Conservation (phyloP, 2,329 filamentous ascomycete species). For the Penicillium concentricum region DNA sequence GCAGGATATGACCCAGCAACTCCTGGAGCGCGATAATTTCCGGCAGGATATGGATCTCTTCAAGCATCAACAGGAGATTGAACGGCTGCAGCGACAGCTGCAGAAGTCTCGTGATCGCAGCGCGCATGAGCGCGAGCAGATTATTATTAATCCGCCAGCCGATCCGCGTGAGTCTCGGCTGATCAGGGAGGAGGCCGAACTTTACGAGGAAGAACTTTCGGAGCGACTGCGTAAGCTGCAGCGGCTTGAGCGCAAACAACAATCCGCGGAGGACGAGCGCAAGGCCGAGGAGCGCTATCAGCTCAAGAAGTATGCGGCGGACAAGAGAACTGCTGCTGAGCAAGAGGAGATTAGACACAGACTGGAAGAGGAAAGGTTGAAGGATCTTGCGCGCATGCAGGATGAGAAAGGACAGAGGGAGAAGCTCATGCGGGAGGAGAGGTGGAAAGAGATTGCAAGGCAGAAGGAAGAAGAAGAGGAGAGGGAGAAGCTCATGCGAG, state of each 20-base stretch:
- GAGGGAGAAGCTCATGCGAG: conserved; percentile 23
- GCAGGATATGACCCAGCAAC: conserved; percentile 33
- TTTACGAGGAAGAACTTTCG: conserved; percentile 42
- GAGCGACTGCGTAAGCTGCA: conserved; percentile 39
- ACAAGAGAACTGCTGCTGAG: conserved; percentile 34
- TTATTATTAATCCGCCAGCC: conserved; percentile 8
- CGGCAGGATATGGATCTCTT: conserved; percentile 37
- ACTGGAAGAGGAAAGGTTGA: conserved; percentile 31
- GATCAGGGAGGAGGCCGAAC: conserved; percentile 43
- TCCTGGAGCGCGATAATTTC: conserved; percentile 33
- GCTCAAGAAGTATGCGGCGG: conserved; percentile 26
- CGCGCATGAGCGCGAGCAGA: not conserved
- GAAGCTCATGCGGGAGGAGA: conserved; percentile 18
- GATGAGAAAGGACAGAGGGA: conserved; percentile 34
- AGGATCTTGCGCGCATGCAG: conserved; percentile 25
- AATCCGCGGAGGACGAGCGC: conserved; percentile 27
- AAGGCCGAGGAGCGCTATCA: conserved; percentile 18
- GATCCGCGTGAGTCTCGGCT: conserved; percentile 29
- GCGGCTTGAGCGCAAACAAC: conserved; percentile 41
- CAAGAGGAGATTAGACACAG: conserved; percentile 34
- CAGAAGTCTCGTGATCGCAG: conserved; percentile 23
- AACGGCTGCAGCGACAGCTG: conserved; percentile 35
- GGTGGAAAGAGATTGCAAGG: conserved; percentile 19
- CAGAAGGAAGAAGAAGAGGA: conserved; percentile 31
- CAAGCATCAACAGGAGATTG: conserved; percentile 38